phyloP scores from a whole-genome alignment of 2,329 filamentous ascomycete species.

The Xenosphaeropsis pyriputrescens region DNA sequence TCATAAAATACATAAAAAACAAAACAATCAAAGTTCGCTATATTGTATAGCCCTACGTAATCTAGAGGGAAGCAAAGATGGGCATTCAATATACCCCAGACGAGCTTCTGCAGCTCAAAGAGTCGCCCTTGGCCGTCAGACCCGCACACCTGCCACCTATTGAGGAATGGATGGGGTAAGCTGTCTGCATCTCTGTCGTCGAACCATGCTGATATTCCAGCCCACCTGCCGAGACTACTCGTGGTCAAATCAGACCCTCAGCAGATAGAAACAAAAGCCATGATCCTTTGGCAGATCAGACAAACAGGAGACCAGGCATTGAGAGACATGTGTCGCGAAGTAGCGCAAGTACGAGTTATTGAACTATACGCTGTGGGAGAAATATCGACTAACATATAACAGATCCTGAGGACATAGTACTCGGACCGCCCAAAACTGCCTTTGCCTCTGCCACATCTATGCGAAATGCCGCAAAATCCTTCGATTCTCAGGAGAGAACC shows the following conservation, averaged over 20 bases:
- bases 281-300: slow-evolving; percentile 14
- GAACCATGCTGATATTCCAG: slow-evolving; percentile 6
- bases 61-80: slow-evolving; percentile 6
- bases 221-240: slow-evolving; percentile 13
- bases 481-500: slow-evolving; percentile 26
- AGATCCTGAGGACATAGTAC: slow-evolving; percentile 69
- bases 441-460: slow-evolving; percentile 64
- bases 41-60: too few species aligned
- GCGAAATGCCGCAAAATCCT: slow-evolving; percentile 22
- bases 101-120: slow-evolving; percentile 58
- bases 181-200: neutral
- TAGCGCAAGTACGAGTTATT: slow-evolving; percentile 34
- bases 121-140: slow-evolving; percentile 72
- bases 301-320: slow-evolving; percentile 31
- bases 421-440: slow-evolving; percentile 69
- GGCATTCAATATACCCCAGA: slow-evolving; percentile 53
- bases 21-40: too few species aligned
- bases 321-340: slow-evolving; percentile 42
- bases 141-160: slow-evolving; percentile 66
- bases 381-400: slow-evolving; percentile 7
- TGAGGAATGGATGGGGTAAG: slow-evolving; percentile 93
- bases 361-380: slow-evolving; percentile 13
- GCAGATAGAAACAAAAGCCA: slow-evolving; percentile 30
- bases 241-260: slow-evolving; percentile 25
- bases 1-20: too few species aligned